phyloP scores from a whole-genome alignment of 306 rosid species.

The Vachellia collinsii region DNA sequence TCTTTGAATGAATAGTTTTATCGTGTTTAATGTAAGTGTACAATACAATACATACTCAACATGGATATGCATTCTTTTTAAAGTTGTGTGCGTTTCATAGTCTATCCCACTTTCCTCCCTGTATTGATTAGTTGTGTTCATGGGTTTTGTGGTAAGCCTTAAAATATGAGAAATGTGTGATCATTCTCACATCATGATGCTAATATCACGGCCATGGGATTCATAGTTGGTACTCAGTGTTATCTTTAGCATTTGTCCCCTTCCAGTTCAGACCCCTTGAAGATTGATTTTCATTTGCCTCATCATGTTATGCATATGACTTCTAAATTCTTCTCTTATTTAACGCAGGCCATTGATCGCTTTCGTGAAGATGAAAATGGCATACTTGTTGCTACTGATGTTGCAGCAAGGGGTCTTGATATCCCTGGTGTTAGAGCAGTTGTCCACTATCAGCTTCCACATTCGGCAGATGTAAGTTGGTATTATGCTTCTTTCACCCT shows the following conservation, averaged over 20 bases:
- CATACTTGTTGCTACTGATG: slow-evolving; percentile 90
- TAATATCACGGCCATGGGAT: not conserved
- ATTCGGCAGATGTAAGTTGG: slow-evolving; percentile 82
- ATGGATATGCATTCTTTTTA: not conserved
- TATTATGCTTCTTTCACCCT: slow-evolving; percentile 31
- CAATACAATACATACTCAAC: not conserved
- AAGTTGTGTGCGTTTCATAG: not conserved
- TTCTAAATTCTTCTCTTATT: slow-evolving; percentile 15
- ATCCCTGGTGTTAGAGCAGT: slow-evolving; percentile 88
- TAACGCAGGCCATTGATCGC: slow-evolving; percentile 77
- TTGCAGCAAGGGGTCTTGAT: slow-evolving; percentile 96
- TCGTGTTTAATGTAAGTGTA: not conserved
- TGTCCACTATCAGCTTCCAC: slow-evolving; percentile 99
- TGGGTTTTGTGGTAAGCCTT: not conserved
- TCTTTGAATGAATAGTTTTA: not conserved
- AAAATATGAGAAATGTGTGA: not conserved
- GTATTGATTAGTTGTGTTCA: not conserved
- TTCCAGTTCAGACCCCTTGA: not conserved
- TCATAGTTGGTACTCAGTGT: not conserved
- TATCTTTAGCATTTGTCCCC: not conserved
- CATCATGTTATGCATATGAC: not conserved
- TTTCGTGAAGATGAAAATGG: slow-evolving; percentile 78
- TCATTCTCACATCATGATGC: not conserved
- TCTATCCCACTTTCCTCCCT: not conserved
- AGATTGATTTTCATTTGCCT: not conserved